Evolutionary conservation across 768 basidiomycete species (phyloP).

Genomic region (Coprinellus micaceus): DNA sequence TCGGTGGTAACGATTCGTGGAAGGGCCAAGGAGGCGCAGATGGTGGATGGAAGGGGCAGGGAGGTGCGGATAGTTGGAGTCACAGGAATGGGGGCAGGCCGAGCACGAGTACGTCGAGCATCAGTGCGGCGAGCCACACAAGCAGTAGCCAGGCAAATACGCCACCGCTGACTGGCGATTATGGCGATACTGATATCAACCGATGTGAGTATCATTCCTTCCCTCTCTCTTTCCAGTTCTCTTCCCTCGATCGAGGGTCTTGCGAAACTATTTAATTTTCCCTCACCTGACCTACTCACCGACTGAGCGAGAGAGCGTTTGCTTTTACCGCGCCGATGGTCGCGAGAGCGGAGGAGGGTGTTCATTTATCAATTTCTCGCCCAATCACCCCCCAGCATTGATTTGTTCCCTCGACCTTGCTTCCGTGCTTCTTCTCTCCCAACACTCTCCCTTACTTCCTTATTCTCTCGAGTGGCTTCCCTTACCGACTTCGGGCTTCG

Average conservation of each 20-base stretch:
- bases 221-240: background rate
- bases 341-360: too few relatives aligned
- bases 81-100: constrained; percentile 61
- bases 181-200: constrained; percentile 72
- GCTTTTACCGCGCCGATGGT: too few relatives aligned
- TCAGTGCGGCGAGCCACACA: constrained; percentile 72
- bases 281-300: too few relatives aligned
- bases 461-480: constrained; percentile 3
- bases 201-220: constrained; percentile 67
- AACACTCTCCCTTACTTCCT: background rate
- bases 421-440: background rate
- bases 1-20: too few relatives aligned
- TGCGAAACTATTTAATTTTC: too few relatives aligned
- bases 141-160: constrained; percentile 82
- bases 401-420: background rate
- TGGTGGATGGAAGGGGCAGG: too few relatives aligned
- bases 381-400: constrained; percentile 3
- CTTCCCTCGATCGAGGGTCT: constrained; percentile 7
- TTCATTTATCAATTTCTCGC: background rate
- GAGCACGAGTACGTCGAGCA: constrained; percentile 73
- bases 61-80: constrained; percentile 36
- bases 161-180: constrained; percentile 67
- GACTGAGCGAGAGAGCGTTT: too few relatives aligned
- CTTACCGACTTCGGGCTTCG: too few relatives aligned
- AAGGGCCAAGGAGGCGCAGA: too few relatives aligned